Conservation (phyloP, 2,329 filamentous ascomycete species). For the Orbilia javanica region DNA sequence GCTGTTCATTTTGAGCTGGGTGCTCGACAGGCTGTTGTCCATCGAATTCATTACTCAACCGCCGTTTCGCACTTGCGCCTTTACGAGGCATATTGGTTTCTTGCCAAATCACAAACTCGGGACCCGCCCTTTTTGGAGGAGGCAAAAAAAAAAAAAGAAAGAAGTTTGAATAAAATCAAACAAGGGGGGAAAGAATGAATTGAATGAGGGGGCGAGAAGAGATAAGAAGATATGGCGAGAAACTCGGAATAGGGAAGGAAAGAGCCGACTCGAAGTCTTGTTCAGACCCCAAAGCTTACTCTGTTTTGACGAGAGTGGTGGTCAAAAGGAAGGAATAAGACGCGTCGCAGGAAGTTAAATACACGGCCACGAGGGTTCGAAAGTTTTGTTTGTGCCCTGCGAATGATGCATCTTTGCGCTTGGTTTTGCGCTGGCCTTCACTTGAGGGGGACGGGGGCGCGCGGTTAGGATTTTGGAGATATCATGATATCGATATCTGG, state of each 20-base stretch:
- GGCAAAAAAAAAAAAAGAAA: neutral
- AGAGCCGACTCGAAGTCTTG: neutral
- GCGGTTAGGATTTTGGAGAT: neutral
- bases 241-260: neutral
- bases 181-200: neutral
- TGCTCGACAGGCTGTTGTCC: neutral
- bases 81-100: slow-evolving; percentile 35
- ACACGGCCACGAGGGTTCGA: neutral
- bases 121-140: slow-evolving; percentile 3
- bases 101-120: neutral
- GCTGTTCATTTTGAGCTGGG: neutral
- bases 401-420: too few species aligned
- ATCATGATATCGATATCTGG: slow-evolving; percentile 2
- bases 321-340: slow-evolving; percentile 6
- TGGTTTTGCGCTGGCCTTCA: neutral
- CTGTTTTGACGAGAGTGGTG: neutral
- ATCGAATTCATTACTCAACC: slow-evolving; percentile 7
- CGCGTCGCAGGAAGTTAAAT: neutral
- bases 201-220: neutral
- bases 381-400: neutral
- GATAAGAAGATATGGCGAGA: neutral
- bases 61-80: slow-evolving; percentile 37
- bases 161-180: slow-evolving; percentile 22
- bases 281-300: neutral
- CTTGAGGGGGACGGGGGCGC: neutral